Evolutionary conservation across 129 eudicot species (phyloP), one percentile per base, ranked within the genome.

Genomic region (Escallonia rubra): DNA sequence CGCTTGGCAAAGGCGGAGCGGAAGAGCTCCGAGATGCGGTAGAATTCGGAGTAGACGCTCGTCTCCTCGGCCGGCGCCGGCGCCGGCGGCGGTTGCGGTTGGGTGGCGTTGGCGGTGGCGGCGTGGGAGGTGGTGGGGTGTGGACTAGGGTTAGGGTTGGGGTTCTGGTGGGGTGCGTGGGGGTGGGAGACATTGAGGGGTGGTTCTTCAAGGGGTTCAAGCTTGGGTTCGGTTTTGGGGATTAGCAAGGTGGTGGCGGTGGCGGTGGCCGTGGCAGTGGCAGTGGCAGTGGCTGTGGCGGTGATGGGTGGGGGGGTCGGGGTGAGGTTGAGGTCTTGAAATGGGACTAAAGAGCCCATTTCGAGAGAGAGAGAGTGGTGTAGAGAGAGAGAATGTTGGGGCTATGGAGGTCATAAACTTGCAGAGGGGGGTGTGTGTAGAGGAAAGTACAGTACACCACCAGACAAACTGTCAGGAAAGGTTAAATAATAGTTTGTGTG

Each of bases 191-290:
- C 52, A 38, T 6, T 62, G 66, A n/a, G 76, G 66, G 69, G 72
- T 8, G 75, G 63, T 13, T 81, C 74, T 45, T 79, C 86, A 2
- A 82, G 41, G 0, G 87, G 84, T 76, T 81, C 87, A 34, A 73
- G 72, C 62, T 77, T 83, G 0, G 95, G 95, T 63, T 91, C 90
- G 39, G 75, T 68, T 67, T 75, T 91, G 0, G 90, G 87, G 61
- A 66, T 23, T 23, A 23, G 34, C 34, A 23, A 23, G 34, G 34
- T 23, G 34, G 34, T 0, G 34, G 34, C 0, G 34, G 34, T 23
- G 34, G 34, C 58, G 60, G 64, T 46, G 41, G 56, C 56, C 50
- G 62, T 41, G 38, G 69, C 47, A 58, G 67, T 14, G 66, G 64
- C 10, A 2, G 34, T 0, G 34, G 34, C 0, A 1, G 34, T 23